These are phyloP conservation scores for Thelephora aurantiotincta DNA, from an alignment of 768 basidiomycete species.

Conservation along the genomic window DNA sequence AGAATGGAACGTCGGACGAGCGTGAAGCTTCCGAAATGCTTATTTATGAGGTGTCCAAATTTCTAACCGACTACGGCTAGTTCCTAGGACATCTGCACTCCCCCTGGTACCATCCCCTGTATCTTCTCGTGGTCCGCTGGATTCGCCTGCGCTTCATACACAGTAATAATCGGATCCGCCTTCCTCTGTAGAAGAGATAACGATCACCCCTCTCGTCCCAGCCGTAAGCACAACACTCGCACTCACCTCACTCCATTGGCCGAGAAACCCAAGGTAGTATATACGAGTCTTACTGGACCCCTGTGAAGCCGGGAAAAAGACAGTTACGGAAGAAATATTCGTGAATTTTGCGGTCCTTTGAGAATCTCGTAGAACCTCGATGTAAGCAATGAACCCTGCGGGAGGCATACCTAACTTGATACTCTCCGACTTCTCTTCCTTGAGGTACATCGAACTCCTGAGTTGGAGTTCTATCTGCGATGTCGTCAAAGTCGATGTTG, in stretches of 20 bases:
- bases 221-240: neutral
- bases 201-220: neutral
- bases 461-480: slow-evolving; percentile 40
- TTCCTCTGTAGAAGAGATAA: slow-evolving; percentile 38
- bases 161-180: slow-evolving; percentile 62
- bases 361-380: neutral
- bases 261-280: slow-evolving; percentile 79
- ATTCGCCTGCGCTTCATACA: slow-evolving; percentile 83
- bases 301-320: slow-evolving; percentile 71
- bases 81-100: slow-evolving; percentile 34
- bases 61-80: slow-evolving; percentile 16
- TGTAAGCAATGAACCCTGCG: neutral
- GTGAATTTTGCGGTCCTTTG: slow-evolving; percentile 79
- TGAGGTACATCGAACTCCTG: slow-evolving; percentile 65
- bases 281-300: slow-evolving; percentile 65
- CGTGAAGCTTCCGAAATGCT: neutral
- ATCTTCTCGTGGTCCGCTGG: slow-evolving; percentile 82
- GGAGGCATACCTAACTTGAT: slow-evolving; percentile 52
- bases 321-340: slow-evolving; percentile 64
- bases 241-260: slow-evolving; percentile 65
- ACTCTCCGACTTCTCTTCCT: slow-evolving; percentile 71
- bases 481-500: slow-evolving; percentile 72
- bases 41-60: neutral
- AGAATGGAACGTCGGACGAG: too few relatives aligned
- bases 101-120: slow-evolving; percentile 60